Conservation (phyloP, 2,329 filamentous ascomycete species). For the Ceratocystis alfenasii region DNA sequence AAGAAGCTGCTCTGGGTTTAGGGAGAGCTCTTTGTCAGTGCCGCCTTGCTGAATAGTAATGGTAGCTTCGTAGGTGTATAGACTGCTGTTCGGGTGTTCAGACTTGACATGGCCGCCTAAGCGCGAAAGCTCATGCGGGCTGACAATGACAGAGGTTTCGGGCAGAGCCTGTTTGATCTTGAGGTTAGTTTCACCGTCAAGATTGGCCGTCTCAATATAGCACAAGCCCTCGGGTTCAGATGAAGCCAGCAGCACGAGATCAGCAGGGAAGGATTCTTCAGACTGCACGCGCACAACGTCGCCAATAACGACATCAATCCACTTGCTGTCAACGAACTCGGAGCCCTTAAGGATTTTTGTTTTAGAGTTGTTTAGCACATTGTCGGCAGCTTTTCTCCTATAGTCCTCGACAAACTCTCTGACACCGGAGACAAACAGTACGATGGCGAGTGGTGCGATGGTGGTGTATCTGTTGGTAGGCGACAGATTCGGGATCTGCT, state of each 20-base stretch:
- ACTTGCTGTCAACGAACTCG: constrained; percentile 73
- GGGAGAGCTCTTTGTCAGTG: constrained; percentile 79
- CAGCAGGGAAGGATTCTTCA: constrained; percentile 87
- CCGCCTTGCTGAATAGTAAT: constrained; percentile 82
- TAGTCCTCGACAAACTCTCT: constrained; percentile 94
- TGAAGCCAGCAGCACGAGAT: constrained; percentile 81
- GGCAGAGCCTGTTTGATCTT: constrained; percentile 98
- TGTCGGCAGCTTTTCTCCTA: constrained; percentile 76
- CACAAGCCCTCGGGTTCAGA: constrained; percentile 96
- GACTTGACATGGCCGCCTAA: constrained; percentile 79
- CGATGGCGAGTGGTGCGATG: constrained; percentile 82
- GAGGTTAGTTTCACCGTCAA: constrained; percentile 94
- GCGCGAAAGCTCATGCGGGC: constrained; percentile 70
- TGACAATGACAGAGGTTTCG: constrained; percentile 80
- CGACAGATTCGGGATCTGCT: constrained; percentile 90
- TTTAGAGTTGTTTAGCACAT: constrained; percentile 74
- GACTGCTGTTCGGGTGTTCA: constrained; percentile 93
- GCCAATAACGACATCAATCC: constrained; percentile 86
- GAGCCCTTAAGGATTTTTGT: constrained; percentile 74
- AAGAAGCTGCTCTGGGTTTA: constrained; percentile 85
- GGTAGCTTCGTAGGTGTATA: constrained; percentile 97
- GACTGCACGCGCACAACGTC: constrained; percentile 89
- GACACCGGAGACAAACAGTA: constrained; percentile 84
- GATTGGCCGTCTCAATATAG: constrained; percentile 96
- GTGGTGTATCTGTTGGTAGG: constrained; percentile 95